Evolutionary conservation across 768 basidiomycete species (phyloP).

Genomic region (Leccinum sublutescens): DNA sequence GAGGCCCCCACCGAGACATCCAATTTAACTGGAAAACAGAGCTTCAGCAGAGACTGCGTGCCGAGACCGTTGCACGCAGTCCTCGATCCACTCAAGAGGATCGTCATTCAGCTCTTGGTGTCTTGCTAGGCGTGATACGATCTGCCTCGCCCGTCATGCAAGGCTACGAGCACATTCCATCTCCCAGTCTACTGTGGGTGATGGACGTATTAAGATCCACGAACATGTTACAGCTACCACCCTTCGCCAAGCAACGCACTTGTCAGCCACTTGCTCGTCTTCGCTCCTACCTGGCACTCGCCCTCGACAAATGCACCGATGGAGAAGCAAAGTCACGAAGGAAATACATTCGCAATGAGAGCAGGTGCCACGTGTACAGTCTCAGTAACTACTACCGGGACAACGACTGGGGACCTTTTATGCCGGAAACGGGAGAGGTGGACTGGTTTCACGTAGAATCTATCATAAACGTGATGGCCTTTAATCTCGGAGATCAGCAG

Average conservation of each 20-base stretch:
- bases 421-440: slow-evolving; percentile 35
- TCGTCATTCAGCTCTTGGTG: slow-evolving; percentile 35
- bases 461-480: slow-evolving; percentile 51
- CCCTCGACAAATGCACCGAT: slow-evolving; percentile 36
- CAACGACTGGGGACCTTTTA: slow-evolving; percentile 62
- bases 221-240: slow-evolving; percentile 32
- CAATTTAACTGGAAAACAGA: slow-evolving; percentile 36
- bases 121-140: slow-evolving; percentile 41
- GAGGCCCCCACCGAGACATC: slow-evolving; percentile 10
- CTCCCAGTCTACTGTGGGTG: slow-evolving; percentile 48
- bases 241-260: slow-evolving; percentile 10
- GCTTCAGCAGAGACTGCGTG: slow-evolving; percentile 42
- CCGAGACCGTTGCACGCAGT: slow-evolving; percentile 33
- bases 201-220: slow-evolving; percentile 40
- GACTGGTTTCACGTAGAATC: slow-evolving; percentile 68
- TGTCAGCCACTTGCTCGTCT: slow-evolving; percentile 43
- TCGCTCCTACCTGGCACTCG: slow-evolving; percentile 48
- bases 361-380: slow-evolving; percentile 63
- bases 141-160: slow-evolving; percentile 33
- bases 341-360: slow-evolving; percentile 39
- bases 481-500: slow-evolving; percentile 51
- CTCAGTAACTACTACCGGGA: slow-evolving; percentile 52
- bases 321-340: slow-evolving; percentile 26
- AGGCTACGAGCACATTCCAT: slow-evolving; percentile 28
- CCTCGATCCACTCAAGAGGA: slow-evolving; percentile 25